A percentile compares a stretch with the other conserved stretches of the same genome.
Conservation (phyloP, 23 red algal species). For the Agarophyton chilense region DNA sequence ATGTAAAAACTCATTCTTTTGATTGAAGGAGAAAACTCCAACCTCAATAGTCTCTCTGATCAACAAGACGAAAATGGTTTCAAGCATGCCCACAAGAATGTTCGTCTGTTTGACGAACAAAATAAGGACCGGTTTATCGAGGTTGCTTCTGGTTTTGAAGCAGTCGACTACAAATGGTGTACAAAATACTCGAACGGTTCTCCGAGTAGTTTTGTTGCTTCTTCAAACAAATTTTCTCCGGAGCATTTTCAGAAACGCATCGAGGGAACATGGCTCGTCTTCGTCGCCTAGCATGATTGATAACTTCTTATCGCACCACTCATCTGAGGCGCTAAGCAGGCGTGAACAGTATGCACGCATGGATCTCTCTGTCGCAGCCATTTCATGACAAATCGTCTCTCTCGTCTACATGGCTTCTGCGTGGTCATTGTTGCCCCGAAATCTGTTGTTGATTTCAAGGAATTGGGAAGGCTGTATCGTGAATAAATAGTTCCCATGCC, state of each 20-base stretch:
- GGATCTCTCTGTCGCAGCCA: not conserved
- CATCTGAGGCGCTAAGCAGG: not conserved
- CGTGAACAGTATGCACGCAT: not conserved
- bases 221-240: no score
- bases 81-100: not conserved
- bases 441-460: conserved; percentile 24
- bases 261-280: not conserved
- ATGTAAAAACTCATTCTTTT: not conserved
- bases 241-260: not conserved
- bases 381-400: no score
- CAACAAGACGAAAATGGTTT: not conserved
- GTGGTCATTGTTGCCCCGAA: conserved; percentile 30
- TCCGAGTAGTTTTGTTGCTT: no score
- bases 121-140: not conserved
- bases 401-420: conserved; percentile 20
- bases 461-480: conserved; percentile 6
- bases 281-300: not conserved
- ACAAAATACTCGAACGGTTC: no score
- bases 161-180: no score
- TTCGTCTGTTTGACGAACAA: not conserved
- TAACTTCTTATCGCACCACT: conserved; percentile 13
- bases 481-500: not conserved
- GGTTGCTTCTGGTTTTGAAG: no score
- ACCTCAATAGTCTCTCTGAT: no score
- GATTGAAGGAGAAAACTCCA: not conserved